Percentiles rank a stretch among this genome's conserved stretches.
Conservation (phyloP, 768 basidiomycete genomes). For the Cystobasidium ongulense region DNA sequence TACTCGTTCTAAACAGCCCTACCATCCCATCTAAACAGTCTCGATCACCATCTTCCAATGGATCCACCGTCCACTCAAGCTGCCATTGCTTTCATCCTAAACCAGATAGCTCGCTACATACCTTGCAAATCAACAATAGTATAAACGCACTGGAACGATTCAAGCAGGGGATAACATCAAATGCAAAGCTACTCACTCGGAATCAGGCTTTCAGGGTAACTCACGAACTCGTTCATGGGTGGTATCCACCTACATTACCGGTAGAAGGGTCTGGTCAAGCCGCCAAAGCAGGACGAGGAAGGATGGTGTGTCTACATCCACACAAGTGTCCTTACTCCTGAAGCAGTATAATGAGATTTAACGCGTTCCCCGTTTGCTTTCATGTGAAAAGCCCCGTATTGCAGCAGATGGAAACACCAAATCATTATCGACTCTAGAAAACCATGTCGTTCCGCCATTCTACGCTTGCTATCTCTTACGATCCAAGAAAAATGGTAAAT, state of each 20-base stretch:
- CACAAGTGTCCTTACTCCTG: no score
- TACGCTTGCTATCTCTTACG: conserved; percentile 50
- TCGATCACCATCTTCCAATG: background rate
- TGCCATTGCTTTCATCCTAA: background rate
- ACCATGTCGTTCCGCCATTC: conserved; percentile 46
- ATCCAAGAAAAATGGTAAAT: conserved; percentile 37
- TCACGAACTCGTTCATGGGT: background rate
- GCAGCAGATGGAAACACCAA: background rate
- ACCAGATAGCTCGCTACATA: background rate
- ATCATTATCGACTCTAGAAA: conserved; percentile 36
- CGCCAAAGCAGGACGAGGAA: background rate
- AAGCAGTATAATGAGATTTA: background rate
- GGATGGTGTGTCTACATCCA: background rate
- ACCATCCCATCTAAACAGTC: background rate
- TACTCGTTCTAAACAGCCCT: background rate
- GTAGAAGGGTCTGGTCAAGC: background rate
- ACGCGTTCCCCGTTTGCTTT: background rate
- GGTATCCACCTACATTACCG: background rate
- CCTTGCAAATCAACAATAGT: background rate
- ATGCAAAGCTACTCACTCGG: background rate
- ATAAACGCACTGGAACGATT: background rate
- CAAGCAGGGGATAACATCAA: background rate
- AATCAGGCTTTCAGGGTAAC: background rate
- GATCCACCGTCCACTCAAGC: background rate
- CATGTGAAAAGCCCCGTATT: background rate